Evolutionary conservation across 2,329 filamentous ascomycete genomes (phyloP).

Genomic region (Colletotrichum costaricense): DNA sequence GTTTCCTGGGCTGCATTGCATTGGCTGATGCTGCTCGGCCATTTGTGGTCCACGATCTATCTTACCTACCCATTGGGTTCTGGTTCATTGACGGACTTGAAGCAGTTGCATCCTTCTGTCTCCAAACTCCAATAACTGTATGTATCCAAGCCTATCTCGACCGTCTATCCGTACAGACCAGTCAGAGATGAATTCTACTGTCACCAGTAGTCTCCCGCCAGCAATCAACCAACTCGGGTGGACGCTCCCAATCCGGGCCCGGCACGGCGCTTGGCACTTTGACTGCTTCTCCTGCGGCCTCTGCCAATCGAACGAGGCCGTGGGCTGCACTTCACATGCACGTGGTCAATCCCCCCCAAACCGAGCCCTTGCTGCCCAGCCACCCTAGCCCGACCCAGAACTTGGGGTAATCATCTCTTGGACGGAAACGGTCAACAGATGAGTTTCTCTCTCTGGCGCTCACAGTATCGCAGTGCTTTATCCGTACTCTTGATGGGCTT

Average conservation of each 20-base stretch:
- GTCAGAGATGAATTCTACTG: neutral
- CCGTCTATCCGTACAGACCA: neutral
- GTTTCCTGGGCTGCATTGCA: constrained; percentile 16
- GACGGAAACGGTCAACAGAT: neutral
- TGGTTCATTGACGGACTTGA: neutral
- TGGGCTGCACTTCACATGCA: constrained; percentile 3
- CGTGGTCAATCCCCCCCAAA: neutral
- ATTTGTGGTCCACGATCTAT: neutral
- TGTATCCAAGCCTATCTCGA: neutral
- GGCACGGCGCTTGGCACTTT: constrained; percentile 29
- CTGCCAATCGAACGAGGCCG: constrained; percentile 8
- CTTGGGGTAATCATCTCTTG: neutral
- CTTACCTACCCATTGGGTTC: neutral
- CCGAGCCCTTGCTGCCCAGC: neutral
- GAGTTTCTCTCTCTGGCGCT: neutral
- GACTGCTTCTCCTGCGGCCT: neutral
- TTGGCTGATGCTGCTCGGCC: neutral
- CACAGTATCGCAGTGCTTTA: neutral
- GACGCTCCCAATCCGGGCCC: constrained; percentile 33
- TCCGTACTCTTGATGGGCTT: neutral
- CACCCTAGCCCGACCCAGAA: neutral
- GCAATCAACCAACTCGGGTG: constrained; percentile 15
- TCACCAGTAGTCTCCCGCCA: neutral
- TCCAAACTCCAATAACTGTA: neutral
- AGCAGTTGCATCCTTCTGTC: neutral